Evolutionary conservation across 2,329 filamentous ascomycete species (phyloP), one percentile per base, ranked within the genome.

Genomic region (Juglanconis juglandina): DNA sequence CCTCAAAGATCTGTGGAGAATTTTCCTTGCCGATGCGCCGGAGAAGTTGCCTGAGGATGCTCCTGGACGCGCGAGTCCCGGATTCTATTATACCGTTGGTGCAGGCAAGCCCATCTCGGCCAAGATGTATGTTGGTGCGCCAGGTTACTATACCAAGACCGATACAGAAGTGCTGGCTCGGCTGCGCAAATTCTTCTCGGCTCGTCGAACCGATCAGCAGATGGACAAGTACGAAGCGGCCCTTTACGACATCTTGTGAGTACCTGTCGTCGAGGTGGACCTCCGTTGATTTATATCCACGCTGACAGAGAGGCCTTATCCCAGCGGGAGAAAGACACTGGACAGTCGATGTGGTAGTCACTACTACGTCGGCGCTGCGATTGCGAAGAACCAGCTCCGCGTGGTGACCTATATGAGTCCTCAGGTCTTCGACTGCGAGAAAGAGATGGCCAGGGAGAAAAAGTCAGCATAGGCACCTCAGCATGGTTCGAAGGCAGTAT

Each of bases 21-120:
- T 63, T 10, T 67, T 68, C 30, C 63, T 68, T 3, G 61, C 53
- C 2, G 65, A 67, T 24, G 65, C 65, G 4, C 65, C 67, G 1
- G 64, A 64, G 17, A 52, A 39, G n/a, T 53, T 68, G 30, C 64
- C 67, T 1, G 48, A 56, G 0, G 66, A 63, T 8, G 63, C 62
- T 1, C 62, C 64, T 1, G 67, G 63, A 3, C 59, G 63, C 3
- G 65, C 67, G 3, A 65, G 64, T n/a, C 66, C 67, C 10, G 67
- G 67, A 1, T 68, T 68, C 50, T 68, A 68, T 34, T 67, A 65
- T 34, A 68, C 66, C 9, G 47, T 68, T 3, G 63, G 64, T 14
- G 60, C 58, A 4, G 66, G 66, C 2, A 65, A 64, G 55, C 59
- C 65, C 5, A 58, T 63, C 3, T 65, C 65, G 8, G 61, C 66